Conservation (phyloP, 2,329 filamentous ascomycete species). For the Ceratocystis lukuohia region DNA sequence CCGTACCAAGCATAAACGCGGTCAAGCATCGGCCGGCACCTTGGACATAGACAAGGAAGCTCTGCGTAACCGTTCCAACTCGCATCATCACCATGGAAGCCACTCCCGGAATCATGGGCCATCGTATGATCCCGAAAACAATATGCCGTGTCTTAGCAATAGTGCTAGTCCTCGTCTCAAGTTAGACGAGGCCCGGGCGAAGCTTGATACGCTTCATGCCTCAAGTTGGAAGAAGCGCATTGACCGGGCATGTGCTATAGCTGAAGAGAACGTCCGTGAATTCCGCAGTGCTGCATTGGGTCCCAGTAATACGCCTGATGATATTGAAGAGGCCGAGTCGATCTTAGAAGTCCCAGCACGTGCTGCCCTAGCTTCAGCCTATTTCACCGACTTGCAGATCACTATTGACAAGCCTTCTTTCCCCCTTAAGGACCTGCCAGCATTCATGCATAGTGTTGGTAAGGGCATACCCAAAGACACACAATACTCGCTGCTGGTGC, state of each 20-base stretch:
- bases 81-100: constrained; percentile 26
- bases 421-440: constrained; percentile 63
- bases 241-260: constrained; percentile 56
- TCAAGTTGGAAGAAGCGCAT: constrained; percentile 89
- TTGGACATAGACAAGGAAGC: constrained; percentile 20
- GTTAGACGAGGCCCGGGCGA: constrained; percentile 61
- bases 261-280: constrained; percentile 63
- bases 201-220: constrained; percentile 66
- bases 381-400: constrained; percentile 75
- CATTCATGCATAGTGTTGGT: constrained; percentile 78
- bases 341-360: constrained; percentile 76
- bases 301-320: constrained; percentile 64
- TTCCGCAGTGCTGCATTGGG: constrained; percentile 72
- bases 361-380: constrained; percentile 66
- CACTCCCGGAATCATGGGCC: constrained; percentile 41
- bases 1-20: constrained; percentile 33
- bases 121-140: constrained; percentile 69
- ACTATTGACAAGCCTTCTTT: constrained; percentile 88
- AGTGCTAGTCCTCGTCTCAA: constrained; percentile 28
- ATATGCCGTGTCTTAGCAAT: constrained; percentile 29
- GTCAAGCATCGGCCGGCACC: constrained; percentile 19
- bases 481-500: constrained; percentile 77
- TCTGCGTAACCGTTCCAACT: constrained; percentile 33
- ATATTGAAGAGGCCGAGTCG: constrained; percentile 67
- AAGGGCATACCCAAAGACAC: constrained; percentile 92